A percentile compares a stretch with the other conserved stretches of the same genome.
Conservation (phyloP, 495 filamentous ascomycete species). For the Apodospora peruviana region DNA sequence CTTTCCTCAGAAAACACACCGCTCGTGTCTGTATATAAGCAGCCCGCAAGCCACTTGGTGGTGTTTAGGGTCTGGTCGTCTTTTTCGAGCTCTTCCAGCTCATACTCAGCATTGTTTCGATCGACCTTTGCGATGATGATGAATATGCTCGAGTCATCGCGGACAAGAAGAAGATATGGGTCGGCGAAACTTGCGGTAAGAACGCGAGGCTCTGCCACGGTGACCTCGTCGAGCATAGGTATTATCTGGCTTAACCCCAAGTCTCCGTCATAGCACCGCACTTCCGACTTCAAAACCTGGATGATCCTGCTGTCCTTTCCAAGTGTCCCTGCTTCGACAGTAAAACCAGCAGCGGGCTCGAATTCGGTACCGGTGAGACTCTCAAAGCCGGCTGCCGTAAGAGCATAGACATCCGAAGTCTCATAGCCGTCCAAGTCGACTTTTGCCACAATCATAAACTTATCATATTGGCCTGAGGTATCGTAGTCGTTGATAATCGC, state of each 20-base stretch:
- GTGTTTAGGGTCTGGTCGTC: conserved; percentile 45
- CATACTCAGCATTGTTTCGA: conserved; percentile 50
- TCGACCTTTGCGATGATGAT: conserved; percentile 61
- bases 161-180: conserved; percentile 78
- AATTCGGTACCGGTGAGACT: conserved; percentile 71
- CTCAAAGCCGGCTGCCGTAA: conserved; percentile 59
- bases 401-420: conserved; percentile 54
- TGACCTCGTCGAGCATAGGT: conserved; percentile 83
- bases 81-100: conserved; percentile 75
- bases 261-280: conserved; percentile 83
- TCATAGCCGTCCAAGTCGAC: conserved; percentile 48
- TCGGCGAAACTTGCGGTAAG: conserved; percentile 80
- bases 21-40: conserved; percentile 64
- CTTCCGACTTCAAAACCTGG: conserved; percentile 76
- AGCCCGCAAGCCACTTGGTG: conserved; percentile 73
- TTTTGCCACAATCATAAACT: conserved; percentile 65
- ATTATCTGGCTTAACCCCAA: conserved; percentile 83
- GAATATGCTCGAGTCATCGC: conserved; percentile 72
- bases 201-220: conserved; percentile 66
- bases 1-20: conserved; percentile 47
- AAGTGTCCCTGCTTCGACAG: conserved; percentile 74
- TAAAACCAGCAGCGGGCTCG: conserved; percentile 77
- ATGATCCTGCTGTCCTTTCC: conserved; percentile 70
- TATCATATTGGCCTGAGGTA: conserved; percentile 53
- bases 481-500: conserved; percentile 47